phyloP scores from a whole-genome alignment of 805 yeast species.

The Candida chilensis region DNA sequence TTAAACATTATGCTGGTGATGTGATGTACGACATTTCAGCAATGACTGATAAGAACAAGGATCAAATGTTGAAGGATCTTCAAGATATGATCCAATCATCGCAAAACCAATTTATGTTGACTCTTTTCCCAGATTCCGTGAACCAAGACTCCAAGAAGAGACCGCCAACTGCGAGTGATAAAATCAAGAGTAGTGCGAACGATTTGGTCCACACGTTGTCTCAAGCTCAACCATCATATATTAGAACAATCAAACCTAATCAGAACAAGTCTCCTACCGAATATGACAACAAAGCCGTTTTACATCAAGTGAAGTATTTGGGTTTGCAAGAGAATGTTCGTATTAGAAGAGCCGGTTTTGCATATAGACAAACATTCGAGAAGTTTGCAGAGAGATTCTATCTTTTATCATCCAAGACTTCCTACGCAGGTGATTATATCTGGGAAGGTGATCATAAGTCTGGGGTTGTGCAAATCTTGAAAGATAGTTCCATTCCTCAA shows the following conservation, averaged over 20 bases:
- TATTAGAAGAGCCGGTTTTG: slow-evolving; percentile 97
- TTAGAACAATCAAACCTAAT: slow-evolving; percentile 95
- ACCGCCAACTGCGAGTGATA: slow-evolving; percentile 95
- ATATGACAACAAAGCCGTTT: slow-evolving; percentile 79
- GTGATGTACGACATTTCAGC: slow-evolving; percentile 84
- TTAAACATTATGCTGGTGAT: slow-evolving; percentile 98
- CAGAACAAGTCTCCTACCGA: slow-evolving; percentile 87
- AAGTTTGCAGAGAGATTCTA: slow-evolving; percentile 94
- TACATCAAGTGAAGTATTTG: slow-evolving; percentile 91
- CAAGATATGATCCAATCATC: slow-evolving; percentile 73
- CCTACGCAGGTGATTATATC: slow-evolving; percentile 76
- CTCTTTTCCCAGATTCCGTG: slow-evolving; percentile 56
- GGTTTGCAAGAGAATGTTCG: slow-evolving; percentile 96
- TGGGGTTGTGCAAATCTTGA: slow-evolving; percentile 41
- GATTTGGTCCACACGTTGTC: slow-evolving; percentile 82
- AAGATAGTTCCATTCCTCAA: slow-evolving; percentile 56
- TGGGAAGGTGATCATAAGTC: slow-evolving; percentile 47
- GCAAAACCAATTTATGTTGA: slow-evolving; percentile 48
- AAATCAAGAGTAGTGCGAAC: slow-evolving; percentile 87
- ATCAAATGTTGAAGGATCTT: slow-evolving; percentile 82
- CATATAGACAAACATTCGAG: slow-evolving; percentile 93
- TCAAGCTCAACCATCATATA: slow-evolving; percentile 89
- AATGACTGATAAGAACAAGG: slow-evolving; percentile 97
- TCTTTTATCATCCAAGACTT: slow-evolving; percentile 76
- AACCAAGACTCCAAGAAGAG: slow-evolving; percentile 65